Evolutionary conservation across 805 yeast species (phyloP).

Genomic region (Teunomyces cretensis): DNA sequence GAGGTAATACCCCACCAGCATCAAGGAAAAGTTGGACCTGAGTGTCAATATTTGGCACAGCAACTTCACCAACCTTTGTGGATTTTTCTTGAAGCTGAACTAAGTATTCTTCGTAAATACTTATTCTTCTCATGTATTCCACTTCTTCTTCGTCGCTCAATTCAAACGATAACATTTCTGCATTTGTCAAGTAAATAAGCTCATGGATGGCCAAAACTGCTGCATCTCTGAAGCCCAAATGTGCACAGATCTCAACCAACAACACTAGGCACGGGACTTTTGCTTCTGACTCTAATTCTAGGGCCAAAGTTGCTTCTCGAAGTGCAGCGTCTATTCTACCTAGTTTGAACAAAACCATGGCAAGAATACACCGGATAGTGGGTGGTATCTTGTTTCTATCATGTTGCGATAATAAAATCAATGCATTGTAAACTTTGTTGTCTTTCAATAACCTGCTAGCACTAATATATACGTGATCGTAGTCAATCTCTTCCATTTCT

Average conservation of each 20-base stretch:
- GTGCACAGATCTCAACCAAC: constrained; percentile 16
- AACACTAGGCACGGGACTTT: constrained; percentile 13
- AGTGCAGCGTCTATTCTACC: constrained; percentile 25
- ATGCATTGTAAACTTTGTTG: constrained; percentile 15
- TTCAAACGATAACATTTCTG: constrained; percentile 1
- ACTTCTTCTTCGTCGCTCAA: background rate
- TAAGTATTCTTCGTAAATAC: background rate
- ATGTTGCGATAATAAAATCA: constrained; percentile 13
- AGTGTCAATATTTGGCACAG: background rate
- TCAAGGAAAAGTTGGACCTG: background rate
- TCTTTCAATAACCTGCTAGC: constrained; percentile 3
- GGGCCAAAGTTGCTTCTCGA: constrained; percentile 24
- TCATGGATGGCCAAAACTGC: constrained; percentile 14
- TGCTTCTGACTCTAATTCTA: constrained; percentile 19
- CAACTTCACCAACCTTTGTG: background rate
- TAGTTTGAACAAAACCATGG: constrained; percentile 19
- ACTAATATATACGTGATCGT: constrained; percentile 5
- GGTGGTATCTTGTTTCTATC: constrained; percentile 9
- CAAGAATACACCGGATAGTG: constrained; percentile 14
- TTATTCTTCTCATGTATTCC: background rate
- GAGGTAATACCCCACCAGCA: background rate
- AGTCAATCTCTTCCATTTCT: background rate
- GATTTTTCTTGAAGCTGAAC: background rate
- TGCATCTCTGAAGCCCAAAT: constrained; percentile 11
- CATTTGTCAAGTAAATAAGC: constrained; percentile 7